phyloP scores from a whole-genome alignment of 2,329 filamentous ascomycete genomes.

The Paraphaeosphaeria minitans region DNA sequence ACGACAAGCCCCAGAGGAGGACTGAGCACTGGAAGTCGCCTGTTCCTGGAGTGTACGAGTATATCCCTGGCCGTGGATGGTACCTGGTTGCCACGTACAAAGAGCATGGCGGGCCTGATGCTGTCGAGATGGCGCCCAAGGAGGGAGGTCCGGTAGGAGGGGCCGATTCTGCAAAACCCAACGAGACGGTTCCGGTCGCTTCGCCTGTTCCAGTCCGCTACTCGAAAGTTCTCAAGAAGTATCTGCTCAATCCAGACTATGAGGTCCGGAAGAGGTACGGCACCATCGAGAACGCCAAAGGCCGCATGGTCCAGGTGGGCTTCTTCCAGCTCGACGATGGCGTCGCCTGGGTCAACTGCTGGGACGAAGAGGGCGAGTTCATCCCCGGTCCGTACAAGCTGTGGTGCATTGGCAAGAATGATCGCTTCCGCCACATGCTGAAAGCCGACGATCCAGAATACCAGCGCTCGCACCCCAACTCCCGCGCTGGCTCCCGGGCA shows the following conservation, averaged over 20 bases:
- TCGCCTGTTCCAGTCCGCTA: slow-evolving; percentile 50
- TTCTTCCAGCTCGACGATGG: slow-evolving; percentile 59
- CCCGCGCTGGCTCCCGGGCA: slow-evolving; percentile 22
- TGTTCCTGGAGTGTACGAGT: slow-evolving; percentile 56
- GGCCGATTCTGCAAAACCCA: slow-evolving; percentile 7
- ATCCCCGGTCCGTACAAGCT: slow-evolving; percentile 57
- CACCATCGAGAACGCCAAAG: slow-evolving; percentile 46
- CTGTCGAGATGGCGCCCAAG: slow-evolving; percentile 26
- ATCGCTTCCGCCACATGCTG: slow-evolving; percentile 47
- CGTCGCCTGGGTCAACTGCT: slow-evolving; percentile 56
- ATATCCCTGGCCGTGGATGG: slow-evolving; percentile 57
- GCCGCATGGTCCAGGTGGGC: slow-evolving; percentile 47
- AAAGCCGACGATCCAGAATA: slow-evolving; percentile 47
- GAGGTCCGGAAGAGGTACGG: slow-evolving; percentile 53
- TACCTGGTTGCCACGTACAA: slow-evolving; percentile 53
- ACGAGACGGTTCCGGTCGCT: slow-evolving; percentile 34
- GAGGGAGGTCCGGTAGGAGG: slow-evolving; percentile 23
- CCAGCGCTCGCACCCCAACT: slow-evolving; percentile 21
- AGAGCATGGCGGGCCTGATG: slow-evolving; percentile 35
- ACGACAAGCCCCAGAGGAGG: slow-evolving; percentile 46
- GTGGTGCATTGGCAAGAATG: slow-evolving; percentile 53
- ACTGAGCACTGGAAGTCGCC: slow-evolving; percentile 57
- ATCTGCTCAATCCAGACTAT: slow-evolving; percentile 56
- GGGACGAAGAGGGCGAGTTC: slow-evolving; percentile 56
- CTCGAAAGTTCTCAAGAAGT: slow-evolving; percentile 56